phyloP scores from a whole-genome alignment of 331 rosid species.

The Quercus tomentella region DNA sequence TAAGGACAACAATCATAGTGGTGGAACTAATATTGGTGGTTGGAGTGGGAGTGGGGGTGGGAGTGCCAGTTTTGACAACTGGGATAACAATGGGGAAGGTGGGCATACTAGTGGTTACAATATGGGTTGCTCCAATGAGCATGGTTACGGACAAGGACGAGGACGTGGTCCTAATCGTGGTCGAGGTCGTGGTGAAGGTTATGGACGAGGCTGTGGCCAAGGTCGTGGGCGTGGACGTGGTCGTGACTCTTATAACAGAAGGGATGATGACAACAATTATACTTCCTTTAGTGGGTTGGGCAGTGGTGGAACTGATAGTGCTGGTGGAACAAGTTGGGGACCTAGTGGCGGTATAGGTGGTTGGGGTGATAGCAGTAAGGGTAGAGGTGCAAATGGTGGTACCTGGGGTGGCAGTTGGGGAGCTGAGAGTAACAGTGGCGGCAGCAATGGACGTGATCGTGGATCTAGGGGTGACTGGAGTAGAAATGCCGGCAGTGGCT shows the following conservation, averaged over 20 bases:
- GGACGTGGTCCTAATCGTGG: constrained; percentile 32
- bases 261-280: background rate
- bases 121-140: background rate
- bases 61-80: background rate
- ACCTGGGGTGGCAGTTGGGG: background rate
- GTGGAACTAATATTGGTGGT: background rate
- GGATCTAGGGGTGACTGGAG: background rate
- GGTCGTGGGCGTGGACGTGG: background rate
- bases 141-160: constrained; percentile 5
- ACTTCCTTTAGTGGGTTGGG: background rate
- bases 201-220: background rate
- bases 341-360: background rate
- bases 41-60: background rate
- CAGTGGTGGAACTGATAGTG: constrained; percentile 17
- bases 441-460: background rate
- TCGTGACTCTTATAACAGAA: background rate
- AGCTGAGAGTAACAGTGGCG: background rate
- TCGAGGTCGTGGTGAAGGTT: constrained; percentile 16
- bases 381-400: background rate
- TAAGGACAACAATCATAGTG: background rate
- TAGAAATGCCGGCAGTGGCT: background rate
- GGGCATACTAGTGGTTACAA: background rate
- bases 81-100: background rate
- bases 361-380: background rate
- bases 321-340: background rate